Percentiles rank a stretch among this genome's conserved stretches.
Conservation (phyloP, 1,284 basidiomycete species). For the Grifola frondosa region DNA sequence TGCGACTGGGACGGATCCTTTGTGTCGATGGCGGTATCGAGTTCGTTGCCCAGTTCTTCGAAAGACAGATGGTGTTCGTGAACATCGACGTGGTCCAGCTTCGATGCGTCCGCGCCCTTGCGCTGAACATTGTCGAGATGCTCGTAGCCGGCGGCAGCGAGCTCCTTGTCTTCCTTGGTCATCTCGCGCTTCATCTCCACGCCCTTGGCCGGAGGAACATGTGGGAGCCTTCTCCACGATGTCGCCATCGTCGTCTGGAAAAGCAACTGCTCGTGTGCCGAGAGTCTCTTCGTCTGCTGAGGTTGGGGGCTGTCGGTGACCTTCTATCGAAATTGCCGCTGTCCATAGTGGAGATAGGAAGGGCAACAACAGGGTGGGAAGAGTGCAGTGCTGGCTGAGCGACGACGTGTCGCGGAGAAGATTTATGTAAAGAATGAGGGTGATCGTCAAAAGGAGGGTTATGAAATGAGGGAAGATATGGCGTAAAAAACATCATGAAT, state of each 20-base stretch:
- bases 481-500: slow-evolving; percentile 5
- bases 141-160: slow-evolving; percentile 68
- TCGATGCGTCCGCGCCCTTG: slow-evolving; percentile 25
- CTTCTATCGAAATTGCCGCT: slow-evolving; percentile 16
- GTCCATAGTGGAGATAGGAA: slow-evolving; percentile 16
- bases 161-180: slow-evolving; percentile 65
- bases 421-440: slow-evolving; percentile 10
- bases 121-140: slow-evolving; percentile 50
- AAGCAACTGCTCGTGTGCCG: slow-evolving; percentile 41
- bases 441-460: too few species aligned
- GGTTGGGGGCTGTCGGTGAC: slow-evolving; percentile 5
- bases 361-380: slow-evolving; percentile 4
- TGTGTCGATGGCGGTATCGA: slow-evolving; percentile 51
- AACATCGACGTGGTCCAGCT: slow-evolving; percentile 49
- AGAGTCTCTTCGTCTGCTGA: slow-evolving; percentile 28
- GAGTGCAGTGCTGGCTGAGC: neutral
- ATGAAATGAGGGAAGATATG: slow-evolving; percentile 4
- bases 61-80: slow-evolving; percentile 53
- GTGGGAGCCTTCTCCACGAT: slow-evolving; percentile 42
- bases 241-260: slow-evolving; percentile 42
- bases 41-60: slow-evolving; percentile 37
- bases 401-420: neutral
- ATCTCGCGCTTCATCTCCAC: slow-evolving; percentile 59
- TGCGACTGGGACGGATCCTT: slow-evolving; percentile 50
- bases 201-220: slow-evolving; percentile 44